Conservation (phyloP, 176 grass and related monocot genomes). For the Typha latifolia region DNA sequence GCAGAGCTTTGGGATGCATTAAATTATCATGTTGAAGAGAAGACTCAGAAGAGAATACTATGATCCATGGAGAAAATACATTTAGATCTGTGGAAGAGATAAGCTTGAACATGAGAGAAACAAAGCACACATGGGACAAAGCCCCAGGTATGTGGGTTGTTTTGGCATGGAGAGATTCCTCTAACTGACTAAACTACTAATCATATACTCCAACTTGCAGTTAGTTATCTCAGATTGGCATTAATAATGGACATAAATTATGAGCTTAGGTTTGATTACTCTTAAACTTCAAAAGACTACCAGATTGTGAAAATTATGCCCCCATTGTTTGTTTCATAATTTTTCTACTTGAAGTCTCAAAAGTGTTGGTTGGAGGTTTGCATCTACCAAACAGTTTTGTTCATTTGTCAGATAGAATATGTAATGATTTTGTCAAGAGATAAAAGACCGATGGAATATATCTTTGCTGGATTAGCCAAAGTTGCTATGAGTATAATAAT, state of each 20-base stretch:
- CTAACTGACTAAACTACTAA: constrained; percentile 23
- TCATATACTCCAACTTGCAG: background rate
- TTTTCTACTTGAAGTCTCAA: background rate
- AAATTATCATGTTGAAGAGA: too few species aligned
- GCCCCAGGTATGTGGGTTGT: constrained; percentile 14
- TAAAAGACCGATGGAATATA: too few species aligned
- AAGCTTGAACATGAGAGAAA: background rate
- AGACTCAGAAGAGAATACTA: background rate
- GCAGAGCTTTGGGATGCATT: too few species aligned
- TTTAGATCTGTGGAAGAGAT: background rate
- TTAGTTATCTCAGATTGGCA: constrained; percentile 1
- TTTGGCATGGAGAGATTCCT: constrained; percentile 27
- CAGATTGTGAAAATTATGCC: background rate
- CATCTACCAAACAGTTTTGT: background rate
- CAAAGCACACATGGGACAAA: constrained; percentile 23
- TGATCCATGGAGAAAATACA: background rate
- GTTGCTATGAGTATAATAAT: too few species aligned
- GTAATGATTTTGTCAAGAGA: too few species aligned
- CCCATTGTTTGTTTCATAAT: background rate
- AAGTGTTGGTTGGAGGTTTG: background rate
- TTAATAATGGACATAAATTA: background rate
- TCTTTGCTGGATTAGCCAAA: too few species aligned
- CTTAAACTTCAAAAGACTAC: background rate
- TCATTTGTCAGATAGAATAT: too few species aligned
- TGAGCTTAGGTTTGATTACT: background rate